Conservation (phyloP, 129 eudicot species). For the Flaveria bidentis region DNA sequence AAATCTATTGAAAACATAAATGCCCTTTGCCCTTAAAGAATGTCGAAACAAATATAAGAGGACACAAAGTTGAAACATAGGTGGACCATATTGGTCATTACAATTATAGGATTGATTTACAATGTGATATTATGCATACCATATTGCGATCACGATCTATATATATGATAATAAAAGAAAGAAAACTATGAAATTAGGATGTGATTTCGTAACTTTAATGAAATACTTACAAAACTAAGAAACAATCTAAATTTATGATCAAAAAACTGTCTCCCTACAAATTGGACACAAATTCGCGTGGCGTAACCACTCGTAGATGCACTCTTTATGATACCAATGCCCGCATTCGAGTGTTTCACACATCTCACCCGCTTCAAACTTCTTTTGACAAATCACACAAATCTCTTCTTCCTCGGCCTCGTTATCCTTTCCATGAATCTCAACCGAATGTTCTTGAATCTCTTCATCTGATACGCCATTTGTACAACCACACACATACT, state of each 20-base stretch:
- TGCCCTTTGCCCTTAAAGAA: no score
- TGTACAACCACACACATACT: neutral
- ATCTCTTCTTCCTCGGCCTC: neutral
- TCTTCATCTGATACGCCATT: neutral
- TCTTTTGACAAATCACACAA: slow-evolving; percentile 15
- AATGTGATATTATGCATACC: no score
- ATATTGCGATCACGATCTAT: no score
- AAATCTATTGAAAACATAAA: no score
- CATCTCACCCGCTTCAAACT: neutral
- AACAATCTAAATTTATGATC: neutral
- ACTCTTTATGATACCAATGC: slow-evolving; percentile 5
- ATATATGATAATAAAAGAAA: no score
- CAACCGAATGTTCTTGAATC: neutral
- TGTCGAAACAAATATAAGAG: no score
- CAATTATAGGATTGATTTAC: no score
- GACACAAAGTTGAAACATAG: no score
- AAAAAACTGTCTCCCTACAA: neutral
- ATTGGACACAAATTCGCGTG: neutral
- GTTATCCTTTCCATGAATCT: neutral
- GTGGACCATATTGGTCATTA: no score
- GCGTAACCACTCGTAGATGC: neutral
- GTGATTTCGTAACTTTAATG: neutral
- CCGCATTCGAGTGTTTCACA: neutral
- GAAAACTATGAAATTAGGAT: no score
- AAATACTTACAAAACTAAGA: neutral